Evolutionary conservation across 352 stramenopile species (phyloP), one percentile per base, ranked within the genome.

Genomic region (Pythium phragmitis): DNA sequence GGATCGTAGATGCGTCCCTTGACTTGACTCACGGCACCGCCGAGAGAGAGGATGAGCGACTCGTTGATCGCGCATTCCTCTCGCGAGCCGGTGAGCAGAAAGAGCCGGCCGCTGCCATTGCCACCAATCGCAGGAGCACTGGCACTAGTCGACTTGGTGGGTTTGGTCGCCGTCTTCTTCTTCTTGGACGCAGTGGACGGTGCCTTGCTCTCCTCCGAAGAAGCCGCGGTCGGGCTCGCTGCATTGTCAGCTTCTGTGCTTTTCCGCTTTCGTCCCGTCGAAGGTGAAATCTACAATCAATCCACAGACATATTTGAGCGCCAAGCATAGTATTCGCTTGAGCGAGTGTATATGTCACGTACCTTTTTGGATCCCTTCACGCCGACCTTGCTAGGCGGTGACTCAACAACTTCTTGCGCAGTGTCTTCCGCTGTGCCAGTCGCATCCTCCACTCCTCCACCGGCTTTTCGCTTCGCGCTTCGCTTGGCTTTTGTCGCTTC

Each of bases 11-110:
- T 77, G 26, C 87, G 79, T 41, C 77, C 80, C 21, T 30, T n/a
- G 36, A 77, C 87, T 26, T 88, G 65, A 60, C 85, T 88, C 16
- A 92, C 78, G 16, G 57, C 74, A 41, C 77, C 85, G 45, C 82
- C 85, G 17, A 96, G 66, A 2, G 72, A 74, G 30, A 77, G 67
- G 62, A 96, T 81, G 23, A 94, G 89, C 30, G 84, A 90, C 45
- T 87, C 86, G 52, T 94, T 89, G 33, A 92, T 67, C 26, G 70
- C 72, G 34, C 75, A 76, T 52, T 94, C 85, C 60, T 93, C 85
- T 26, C 82, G 80, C 51, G 69, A 80, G 4, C 87, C 87, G 0
- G 87, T 94, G 42, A 96, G 71, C 13, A 96, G 63, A 55, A 96
- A 94, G 13, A 77, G n/a, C 1, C 60, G 65, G 13, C 37, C 26